Evolutionary conservation across 768 basidiomycete genomes (phyloP).

Genomic region (Boletus bicolor): DNA sequence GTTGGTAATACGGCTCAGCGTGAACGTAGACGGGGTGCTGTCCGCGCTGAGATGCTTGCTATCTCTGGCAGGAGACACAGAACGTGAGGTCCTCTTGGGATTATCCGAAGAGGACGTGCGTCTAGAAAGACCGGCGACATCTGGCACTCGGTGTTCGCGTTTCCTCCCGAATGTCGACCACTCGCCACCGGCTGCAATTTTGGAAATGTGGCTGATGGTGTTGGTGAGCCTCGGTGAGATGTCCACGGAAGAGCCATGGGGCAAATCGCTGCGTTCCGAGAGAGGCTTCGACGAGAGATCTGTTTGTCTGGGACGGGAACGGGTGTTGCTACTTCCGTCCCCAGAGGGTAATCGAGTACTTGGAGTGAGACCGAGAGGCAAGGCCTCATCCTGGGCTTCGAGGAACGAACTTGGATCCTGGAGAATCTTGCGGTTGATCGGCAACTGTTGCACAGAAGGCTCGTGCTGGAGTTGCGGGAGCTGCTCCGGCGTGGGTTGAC

Average conservation of each 20-base stretch:
- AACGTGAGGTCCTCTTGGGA: slow-evolving; percentile 12
- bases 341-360: slow-evolving; percentile 23
- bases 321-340: slow-evolving; percentile 1
- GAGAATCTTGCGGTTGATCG: slow-evolving; percentile 28
- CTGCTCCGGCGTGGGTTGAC: slow-evolving; percentile 18
- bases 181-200: slow-evolving; percentile 19
- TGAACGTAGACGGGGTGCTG: slow-evolving; percentile 20
- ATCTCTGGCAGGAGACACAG: slow-evolving; percentile 20
- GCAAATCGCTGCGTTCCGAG: background rate
- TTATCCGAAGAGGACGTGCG: slow-evolving; percentile 10
- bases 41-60: slow-evolving; percentile 12
- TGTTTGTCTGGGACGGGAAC: slow-evolving; percentile 2
- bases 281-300: background rate
- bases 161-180: slow-evolving; percentile 38
- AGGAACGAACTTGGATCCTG: slow-evolving; percentile 31
- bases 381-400: background rate
- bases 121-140: slow-evolving; percentile 15
- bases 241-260: slow-evolving; percentile 2
- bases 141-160: slow-evolving; percentile 14
- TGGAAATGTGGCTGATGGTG: slow-evolving; percentile 19
- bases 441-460: slow-evolving; percentile 1
- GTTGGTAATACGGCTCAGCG: slow-evolving; percentile 18
- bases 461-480: background rate
- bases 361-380: slow-evolving; percentile 27
- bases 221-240: slow-evolving; percentile 12